Conservation (phyloP, 2,329 filamentous ascomycete species). For the Capronia epimyces region DNA sequence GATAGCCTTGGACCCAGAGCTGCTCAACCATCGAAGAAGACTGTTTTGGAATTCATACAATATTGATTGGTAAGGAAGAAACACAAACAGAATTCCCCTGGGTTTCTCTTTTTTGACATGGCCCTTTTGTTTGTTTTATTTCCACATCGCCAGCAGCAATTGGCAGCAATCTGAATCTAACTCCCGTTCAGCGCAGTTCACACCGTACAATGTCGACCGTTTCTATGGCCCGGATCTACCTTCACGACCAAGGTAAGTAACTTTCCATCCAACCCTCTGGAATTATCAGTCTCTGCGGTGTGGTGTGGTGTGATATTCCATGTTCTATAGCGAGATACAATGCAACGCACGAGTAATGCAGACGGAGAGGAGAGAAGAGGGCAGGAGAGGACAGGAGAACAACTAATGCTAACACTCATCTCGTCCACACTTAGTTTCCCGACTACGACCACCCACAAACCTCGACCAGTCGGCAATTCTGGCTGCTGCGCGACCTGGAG, state of each 20-base stretch:
- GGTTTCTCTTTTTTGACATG: not conserved
- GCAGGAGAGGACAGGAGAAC: too few relatives aligned
- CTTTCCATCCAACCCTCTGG: not conserved
- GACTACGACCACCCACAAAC: slow-evolving; percentile 6
- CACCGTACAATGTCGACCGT: slow-evolving; percentile 10
- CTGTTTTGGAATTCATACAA: slow-evolving; percentile 17
- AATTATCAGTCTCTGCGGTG: too few relatives aligned
- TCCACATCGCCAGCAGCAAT: too few relatives aligned
- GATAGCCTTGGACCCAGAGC: not conserved
- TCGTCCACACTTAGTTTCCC: slow-evolving; percentile 7
- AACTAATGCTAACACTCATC: too few relatives aligned
- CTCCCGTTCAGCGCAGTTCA: slow-evolving; percentile 13
- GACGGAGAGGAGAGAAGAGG: too few relatives aligned
- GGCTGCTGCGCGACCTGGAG: slow-evolving; percentile 8
- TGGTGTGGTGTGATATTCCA: too few relatives aligned
- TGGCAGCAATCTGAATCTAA: too few relatives aligned
- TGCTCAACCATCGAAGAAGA: slow-evolving; percentile 9
- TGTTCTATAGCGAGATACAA: too few relatives aligned
- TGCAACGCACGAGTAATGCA: too few relatives aligned
- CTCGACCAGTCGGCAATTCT: slow-evolving; percentile 7
- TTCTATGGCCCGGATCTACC: slow-evolving; percentile 6
- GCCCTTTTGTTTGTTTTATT: too few relatives aligned
- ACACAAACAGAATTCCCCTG: too few relatives aligned
- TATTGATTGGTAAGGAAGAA: slow-evolving; percentile 9
- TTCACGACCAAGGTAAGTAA: slow-evolving; percentile 6